Evolutionary conservation across 768 basidiomycete genomes (phyloP).

Genomic region (Russula ochroleuca): DNA sequence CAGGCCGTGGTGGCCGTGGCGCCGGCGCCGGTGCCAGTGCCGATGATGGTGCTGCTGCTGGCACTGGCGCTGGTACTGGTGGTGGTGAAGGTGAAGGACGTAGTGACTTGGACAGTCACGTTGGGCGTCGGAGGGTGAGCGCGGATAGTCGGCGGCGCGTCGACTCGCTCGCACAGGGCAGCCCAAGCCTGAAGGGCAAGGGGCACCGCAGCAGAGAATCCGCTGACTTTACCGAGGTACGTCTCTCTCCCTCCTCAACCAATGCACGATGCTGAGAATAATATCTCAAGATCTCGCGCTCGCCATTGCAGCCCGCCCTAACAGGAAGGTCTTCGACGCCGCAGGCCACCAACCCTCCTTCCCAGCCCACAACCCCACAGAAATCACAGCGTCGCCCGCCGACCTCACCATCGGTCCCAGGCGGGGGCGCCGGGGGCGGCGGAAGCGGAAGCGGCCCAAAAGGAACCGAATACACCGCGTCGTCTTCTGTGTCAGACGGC

Average conservation of each 20-base stretch:
- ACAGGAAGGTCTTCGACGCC: constrained; percentile 20
- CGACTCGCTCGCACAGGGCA: constrained; percentile 15
- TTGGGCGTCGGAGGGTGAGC: constrained; percentile 27
- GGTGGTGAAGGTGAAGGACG: constrained; percentile 7
- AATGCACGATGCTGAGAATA: background rate
- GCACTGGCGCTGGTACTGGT: no score
- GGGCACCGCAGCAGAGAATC: constrained; percentile 28
- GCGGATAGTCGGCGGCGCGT: constrained; percentile 17
- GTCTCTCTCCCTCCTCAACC: background rate
- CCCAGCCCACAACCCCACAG: constrained; percentile 21
- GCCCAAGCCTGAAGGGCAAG: constrained; percentile 25
- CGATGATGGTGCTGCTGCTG: no score
- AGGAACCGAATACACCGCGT: constrained; percentile 17
- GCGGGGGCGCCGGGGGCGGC: no score
- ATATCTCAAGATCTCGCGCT: constrained; percentile 9
- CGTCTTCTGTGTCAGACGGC: constrained; percentile 13
- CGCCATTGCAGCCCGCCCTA: constrained; percentile 13
- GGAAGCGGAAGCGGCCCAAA: background rate
- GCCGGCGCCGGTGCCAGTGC: background rate
- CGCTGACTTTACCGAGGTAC: constrained; percentile 33
- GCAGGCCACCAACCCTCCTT: constrained; percentile 1
- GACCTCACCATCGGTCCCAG: constrained; percentile 4
- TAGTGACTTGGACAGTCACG: constrained; percentile 30
- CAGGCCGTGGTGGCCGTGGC: constrained; percentile 1
- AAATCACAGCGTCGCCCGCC: constrained; percentile 19